Evolutionary conservation across 257 asterid species (phyloP).

Genomic region (Echium plantagineum): DNA sequence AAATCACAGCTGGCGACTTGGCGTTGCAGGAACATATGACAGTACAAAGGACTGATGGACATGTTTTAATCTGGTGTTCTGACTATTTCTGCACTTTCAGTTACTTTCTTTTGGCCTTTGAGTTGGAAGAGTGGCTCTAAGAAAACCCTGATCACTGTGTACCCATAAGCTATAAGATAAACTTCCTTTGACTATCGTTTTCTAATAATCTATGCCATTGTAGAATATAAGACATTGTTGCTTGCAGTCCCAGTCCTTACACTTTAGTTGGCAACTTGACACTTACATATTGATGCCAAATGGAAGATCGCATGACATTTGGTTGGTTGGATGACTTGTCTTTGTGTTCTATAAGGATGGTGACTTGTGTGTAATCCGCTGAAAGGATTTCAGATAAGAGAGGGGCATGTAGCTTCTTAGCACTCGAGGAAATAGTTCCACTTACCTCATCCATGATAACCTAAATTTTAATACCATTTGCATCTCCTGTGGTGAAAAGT

Average conservation of each 20-base stretch:
- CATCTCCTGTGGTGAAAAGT: neutral
- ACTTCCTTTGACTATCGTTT: conserved; percentile 17
- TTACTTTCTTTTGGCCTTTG: conserved; percentile 33
- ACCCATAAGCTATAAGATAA: conserved; percentile 4
- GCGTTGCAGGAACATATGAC: conserved; percentile 61
- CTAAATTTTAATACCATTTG: conserved; percentile 7
- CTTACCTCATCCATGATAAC: conserved; percentile 16
- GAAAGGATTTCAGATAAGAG: neutral
- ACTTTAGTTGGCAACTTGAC: conserved; percentile 14
- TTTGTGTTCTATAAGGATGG: neutral
- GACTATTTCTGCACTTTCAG: conserved; percentile 26
- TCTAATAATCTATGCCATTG: conserved; percentile 16
- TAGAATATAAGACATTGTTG: conserved; percentile 17
- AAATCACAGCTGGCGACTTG: conserved; percentile 42
- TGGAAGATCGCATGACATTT: conserved; percentile 9
- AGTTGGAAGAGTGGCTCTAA: conserved; percentile 25
- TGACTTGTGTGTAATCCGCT: neutral
- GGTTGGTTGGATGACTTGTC: neutral
- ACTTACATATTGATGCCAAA: conserved; percentile 14
- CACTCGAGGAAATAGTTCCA: conserved; percentile 14
- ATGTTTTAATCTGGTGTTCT: conserved; percentile 36
- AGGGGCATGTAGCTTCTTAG: conserved; percentile 12
- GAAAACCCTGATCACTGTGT: conserved; percentile 10
- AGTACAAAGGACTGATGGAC: conserved; percentile 46
- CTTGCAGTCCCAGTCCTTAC: conserved; percentile 18